A percentile compares a stretch with the other conserved stretches of the same genome.
Evolutionary conservation across 2,329 filamentous ascomycete genomes (phyloP).

Genomic region (Phoma herbarum): DNA sequence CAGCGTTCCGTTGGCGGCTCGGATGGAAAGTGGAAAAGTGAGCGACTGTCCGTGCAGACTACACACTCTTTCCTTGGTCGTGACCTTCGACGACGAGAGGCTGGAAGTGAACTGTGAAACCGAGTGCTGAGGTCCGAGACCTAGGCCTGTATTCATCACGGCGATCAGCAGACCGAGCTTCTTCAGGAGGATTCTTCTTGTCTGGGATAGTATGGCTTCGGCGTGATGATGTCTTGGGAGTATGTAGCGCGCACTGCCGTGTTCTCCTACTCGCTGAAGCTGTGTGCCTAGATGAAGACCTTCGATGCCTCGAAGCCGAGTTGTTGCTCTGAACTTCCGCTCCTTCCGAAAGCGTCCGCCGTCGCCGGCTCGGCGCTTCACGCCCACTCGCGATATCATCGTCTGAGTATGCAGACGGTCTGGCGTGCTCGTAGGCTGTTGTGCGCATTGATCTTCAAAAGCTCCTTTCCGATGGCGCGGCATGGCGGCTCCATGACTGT

Average conservation of each 20-base stretch:
- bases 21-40: conserved; percentile 43
- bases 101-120: not conserved
- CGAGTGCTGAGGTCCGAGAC: not conserved
- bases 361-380: not conserved
- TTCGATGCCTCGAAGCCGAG: not conserved
- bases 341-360: not conserved
- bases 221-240: not conserved
- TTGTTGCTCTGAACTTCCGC: not conserved
- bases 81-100: not conserved
- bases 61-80: conserved; percentile 36
- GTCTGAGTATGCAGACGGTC: not conserved
- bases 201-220: not conserved
- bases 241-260: not conserved
- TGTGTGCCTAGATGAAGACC: not conserved
- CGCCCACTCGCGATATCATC: not conserved
- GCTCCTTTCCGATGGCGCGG: not conserved
- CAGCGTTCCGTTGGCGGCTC: conserved; percentile 47
- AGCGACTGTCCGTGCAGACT: conserved; percentile 47
- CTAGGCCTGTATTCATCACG: not conserved
- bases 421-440: not conserved
- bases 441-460: not conserved
- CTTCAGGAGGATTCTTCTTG: not conserved
- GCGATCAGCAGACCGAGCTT: not conserved
- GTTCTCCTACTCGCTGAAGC: not conserved
- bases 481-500: conserved; percentile 3